These are phyloP conservation scores for Leccinellum rugosiceps DNA, from an alignment of 768 basidiomycete genomes.

Conservation along the genomic window DNA sequence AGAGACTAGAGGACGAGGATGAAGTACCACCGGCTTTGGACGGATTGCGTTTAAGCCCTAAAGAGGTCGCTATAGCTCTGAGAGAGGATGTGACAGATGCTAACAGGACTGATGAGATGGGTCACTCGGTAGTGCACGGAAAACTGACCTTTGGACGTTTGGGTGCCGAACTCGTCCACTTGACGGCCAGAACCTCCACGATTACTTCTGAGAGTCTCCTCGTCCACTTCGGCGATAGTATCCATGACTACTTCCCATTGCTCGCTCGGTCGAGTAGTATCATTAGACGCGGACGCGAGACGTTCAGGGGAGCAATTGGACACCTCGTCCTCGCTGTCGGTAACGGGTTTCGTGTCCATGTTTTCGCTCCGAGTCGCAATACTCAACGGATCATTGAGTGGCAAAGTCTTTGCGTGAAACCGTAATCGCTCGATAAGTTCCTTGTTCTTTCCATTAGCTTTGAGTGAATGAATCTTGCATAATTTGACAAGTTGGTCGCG, in stretches of 20 bases:
- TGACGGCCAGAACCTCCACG: slow-evolving; percentile 37
- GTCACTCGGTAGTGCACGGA: background rate
- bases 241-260: slow-evolving; percentile 91
- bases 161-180: slow-evolving; percentile 72
- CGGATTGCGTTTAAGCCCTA: slow-evolving; percentile 59
- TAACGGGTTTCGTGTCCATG: slow-evolving; percentile 27
- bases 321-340: slow-evolving; percentile 32
- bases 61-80: slow-evolving; percentile 69
- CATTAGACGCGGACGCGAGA: slow-evolving; percentile 5
- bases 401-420: slow-evolving; percentile 62
- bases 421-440: slow-evolving; percentile 71
- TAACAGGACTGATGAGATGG: slow-evolving; percentile 25
- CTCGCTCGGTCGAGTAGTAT: slow-evolving; percentile 61
- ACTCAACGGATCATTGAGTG: slow-evolving; percentile 52
- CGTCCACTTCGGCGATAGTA: slow-evolving; percentile 66
- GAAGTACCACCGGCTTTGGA: slow-evolving; percentile 10
- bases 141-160: slow-evolving; percentile 57
- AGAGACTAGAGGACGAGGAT: slow-evolving; percentile 32
- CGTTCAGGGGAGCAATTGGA: slow-evolving; percentile 21
- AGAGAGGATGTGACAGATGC: slow-evolving; percentile 71
- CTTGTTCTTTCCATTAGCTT: slow-evolving; percentile 74
- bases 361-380: slow-evolving; percentile 53
- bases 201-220: slow-evolving; percentile 40
- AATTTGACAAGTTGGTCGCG: slow-evolving; percentile 82
- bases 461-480: slow-evolving; percentile 80